Evolutionary conservation across 176 grass and related monocot species (phyloP).

Genomic region (Aegilops sharonensis): DNA sequence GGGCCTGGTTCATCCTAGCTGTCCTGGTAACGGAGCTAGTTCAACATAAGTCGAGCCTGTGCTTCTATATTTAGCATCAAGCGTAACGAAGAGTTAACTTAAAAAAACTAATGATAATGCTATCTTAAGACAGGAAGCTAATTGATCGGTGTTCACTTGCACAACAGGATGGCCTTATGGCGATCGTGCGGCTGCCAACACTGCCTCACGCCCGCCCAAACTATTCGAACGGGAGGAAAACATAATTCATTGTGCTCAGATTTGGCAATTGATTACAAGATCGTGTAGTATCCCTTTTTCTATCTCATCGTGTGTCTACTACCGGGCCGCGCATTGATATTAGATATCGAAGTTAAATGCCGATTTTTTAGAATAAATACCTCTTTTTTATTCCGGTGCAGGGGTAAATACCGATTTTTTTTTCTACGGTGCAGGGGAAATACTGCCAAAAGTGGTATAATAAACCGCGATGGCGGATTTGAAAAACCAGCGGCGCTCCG

Average conservation of each 20-base stretch:
- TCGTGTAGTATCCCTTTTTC: not conserved
- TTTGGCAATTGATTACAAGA: not conserved
- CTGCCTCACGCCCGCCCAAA: not conserved
- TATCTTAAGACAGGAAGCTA: not conserved
- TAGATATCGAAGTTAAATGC: not conserved
- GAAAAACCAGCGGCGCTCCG: not conserved
- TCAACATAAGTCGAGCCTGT: not conserved
- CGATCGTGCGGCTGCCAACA: not conserved
- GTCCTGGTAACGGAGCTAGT: not conserved
- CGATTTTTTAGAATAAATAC: not conserved
- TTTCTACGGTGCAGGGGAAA: not conserved
- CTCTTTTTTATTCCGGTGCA: not conserved
- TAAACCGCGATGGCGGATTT: not conserved
- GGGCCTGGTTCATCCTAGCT: not conserved
- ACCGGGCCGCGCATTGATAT: not conserved
- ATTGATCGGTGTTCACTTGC: not conserved
- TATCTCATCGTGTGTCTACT: not conserved
- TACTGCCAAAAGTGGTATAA: not conserved
- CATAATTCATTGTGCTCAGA: not conserved
- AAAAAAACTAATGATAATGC: not conserved
- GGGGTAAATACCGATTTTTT: not conserved
- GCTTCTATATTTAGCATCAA: not conserved
- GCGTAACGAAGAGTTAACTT: not conserved
- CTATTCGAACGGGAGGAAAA: not conserved
- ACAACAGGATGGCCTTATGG: not conserved